These are phyloP conservation scores for Pythium sukuiense DNA, from an alignment of 352 stramenopile species.

Conservation along the genomic window DNA sequence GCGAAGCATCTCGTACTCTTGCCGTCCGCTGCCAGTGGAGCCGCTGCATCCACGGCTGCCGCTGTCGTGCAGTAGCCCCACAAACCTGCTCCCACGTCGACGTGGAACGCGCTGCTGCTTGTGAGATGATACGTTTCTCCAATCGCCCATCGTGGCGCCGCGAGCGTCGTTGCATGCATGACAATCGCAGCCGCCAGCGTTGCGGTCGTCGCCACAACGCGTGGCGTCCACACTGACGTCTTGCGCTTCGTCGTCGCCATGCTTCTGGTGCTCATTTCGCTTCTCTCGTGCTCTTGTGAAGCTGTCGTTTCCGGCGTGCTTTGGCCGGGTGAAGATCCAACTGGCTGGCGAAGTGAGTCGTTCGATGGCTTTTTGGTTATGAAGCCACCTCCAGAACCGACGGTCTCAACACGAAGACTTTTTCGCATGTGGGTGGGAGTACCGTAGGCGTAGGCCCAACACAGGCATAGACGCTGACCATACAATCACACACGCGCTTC, in stretches of 20 bases:
- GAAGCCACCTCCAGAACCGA: not conserved
- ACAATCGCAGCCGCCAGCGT: constrained; percentile 9
- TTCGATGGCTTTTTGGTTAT: not conserved
- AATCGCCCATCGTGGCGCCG: constrained; percentile 18
- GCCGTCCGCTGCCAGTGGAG: not conserved
- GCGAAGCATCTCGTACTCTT: constrained; percentile 16
- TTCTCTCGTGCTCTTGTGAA: not conserved
- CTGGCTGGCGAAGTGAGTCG: not conserved
- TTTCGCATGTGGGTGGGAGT: not conserved
- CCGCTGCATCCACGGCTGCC: constrained; percentile 8
- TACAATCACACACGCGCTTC: not conserved
- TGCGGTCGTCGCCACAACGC: constrained; percentile 3
- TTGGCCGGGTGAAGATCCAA: not conserved
- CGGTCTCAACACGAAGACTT: not conserved
- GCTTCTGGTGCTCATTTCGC: not conserved
- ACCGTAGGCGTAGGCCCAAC: no score
- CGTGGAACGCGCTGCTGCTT: constrained; percentile 26
- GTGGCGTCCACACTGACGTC: constrained; percentile 16
- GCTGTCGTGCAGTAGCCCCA: constrained; percentile 30
- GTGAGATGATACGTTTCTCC: constrained; percentile 27
- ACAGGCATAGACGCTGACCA: not conserved
- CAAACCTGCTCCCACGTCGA: constrained; percentile 23
- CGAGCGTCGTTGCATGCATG: constrained; percentile 12
- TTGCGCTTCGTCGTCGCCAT: not conserved
- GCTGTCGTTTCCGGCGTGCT: not conserved